A percentile compares a stretch with the other conserved stretches of the same genome.
phyloP scores from a whole-genome alignment of 805 yeast species.

The Pichia exigua region DNA sequence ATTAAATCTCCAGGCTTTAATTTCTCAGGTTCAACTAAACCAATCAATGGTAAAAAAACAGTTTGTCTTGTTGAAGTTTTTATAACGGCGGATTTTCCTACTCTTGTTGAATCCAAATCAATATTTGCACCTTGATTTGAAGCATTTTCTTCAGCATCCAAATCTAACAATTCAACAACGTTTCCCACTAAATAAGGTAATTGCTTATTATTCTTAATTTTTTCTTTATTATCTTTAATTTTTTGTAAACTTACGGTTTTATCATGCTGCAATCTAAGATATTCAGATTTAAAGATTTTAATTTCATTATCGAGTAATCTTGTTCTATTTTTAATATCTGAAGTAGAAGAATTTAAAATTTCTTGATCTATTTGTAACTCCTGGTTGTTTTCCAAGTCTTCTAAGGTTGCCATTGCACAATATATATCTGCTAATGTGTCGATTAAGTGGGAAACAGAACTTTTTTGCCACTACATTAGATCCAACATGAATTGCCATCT shows the following conservation, averaged over 20 bases:
- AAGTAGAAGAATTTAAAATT: slow-evolving; percentile 65
- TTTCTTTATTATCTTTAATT: slow-evolving; percentile 92
- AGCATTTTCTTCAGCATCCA: slow-evolving; percentile 77
- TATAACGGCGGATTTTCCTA: slow-evolving; percentile 96
- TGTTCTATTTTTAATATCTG: slow-evolving; percentile 79
- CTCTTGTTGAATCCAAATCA: slow-evolving; percentile 83
- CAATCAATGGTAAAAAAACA: slow-evolving; percentile 90
- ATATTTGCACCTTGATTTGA: slow-evolving; percentile 90
- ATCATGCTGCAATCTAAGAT: slow-evolving; percentile 85
- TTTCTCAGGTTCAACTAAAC: slow-evolving; percentile 85
- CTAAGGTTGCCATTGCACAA: slow-evolving; percentile 68
- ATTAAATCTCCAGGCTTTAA: slow-evolving; percentile 96
- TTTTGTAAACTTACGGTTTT: slow-evolving; percentile 87
- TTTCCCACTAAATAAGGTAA: slow-evolving; percentile 95
- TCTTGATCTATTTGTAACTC: slow-evolving; percentile 72
- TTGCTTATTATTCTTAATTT: slow-evolving; percentile 91
- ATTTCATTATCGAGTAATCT: slow-evolving; percentile 89
- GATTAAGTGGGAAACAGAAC: not conserved
- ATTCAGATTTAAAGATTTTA: slow-evolving; percentile 87
- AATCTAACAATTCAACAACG: slow-evolving; percentile 87
- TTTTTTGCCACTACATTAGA: not conserved
- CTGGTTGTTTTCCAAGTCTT: slow-evolving; percentile 59
- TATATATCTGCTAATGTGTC: not conserved
- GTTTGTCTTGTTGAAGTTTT: slow-evolving; percentile 98
- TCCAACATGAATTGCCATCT: not conserved